Base-by-base conservation (phyloP, 2,329 filamentous ascomycete species). In the Fusarium dlaminii region DNA sequence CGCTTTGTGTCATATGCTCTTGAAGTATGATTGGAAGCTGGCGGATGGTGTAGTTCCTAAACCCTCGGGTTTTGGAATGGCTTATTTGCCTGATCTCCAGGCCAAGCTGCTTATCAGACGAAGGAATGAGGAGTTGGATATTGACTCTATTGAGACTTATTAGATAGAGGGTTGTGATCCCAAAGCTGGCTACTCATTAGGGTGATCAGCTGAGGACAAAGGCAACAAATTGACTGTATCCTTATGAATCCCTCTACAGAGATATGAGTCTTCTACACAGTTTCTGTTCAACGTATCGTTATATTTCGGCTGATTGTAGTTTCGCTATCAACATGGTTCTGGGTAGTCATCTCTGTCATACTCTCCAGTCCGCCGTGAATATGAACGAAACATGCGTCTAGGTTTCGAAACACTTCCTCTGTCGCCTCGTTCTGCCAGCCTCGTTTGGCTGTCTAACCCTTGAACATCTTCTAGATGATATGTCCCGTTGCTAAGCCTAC, bases 1-100 rank as follows among this genome's bases (percentile, higher is more conserved):
- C 75, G 79, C 87, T 3, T 65, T 89, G 6, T 81, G 85, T 5
- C 84, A 88, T 66, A 74, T 89, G 42, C 61, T 89, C 1, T 72
- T 86, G 29, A 86, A 88, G 66, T 89, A 88, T 68, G 87, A 90
- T 39, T 67, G 68, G 68, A 66, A 66, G 37, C 12, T 73, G 15
- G 45, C 51, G 1, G 56, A 62, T 17, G 63, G 59, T 7, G 39
- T 18, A 3, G 17, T 59, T 3, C 64, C 62, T 8, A 51, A 29
- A 27, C 5, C 63, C 4, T 9, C 6, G 4, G n/a, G 37, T 2
- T 17, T 59, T 7, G 64, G 64, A 2, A 49, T 45, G 49, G 7
- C 8, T 4, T 29, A 29, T 40, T 20, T 59, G 10, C 24, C 30
- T 10, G 62, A 66, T n/a, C 22, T 22, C 10, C 24, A 43, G 15